phyloP scores from a whole-genome alignment of 2,329 filamentous ascomycete genomes.

The Apiospora rasikravindrae region DNA sequence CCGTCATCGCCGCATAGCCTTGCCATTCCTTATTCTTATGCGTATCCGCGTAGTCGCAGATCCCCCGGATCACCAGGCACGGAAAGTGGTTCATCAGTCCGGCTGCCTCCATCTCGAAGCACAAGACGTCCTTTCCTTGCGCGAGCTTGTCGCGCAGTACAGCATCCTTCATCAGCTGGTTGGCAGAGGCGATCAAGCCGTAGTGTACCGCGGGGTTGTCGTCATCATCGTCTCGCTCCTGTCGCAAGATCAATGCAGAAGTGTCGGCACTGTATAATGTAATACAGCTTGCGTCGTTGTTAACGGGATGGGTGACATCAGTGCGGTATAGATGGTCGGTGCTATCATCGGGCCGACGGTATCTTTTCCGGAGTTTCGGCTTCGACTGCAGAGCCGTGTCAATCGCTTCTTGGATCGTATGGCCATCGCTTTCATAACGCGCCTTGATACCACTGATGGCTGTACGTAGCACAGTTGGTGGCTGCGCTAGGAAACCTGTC shows the following conservation, averaged over 20 bases:
- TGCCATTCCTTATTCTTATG: slow-evolving; percentile 35
- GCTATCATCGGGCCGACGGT: neutral
- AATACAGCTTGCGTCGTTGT: neutral
- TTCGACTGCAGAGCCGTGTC: neutral
- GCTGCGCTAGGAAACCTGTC: slow-evolving; percentile 24
- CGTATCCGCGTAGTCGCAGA: slow-evolving; percentile 39
- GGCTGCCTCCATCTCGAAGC: slow-evolving; percentile 31
- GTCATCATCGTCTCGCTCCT: neutral
- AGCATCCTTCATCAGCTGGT: slow-evolving; percentile 27
- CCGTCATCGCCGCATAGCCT: slow-evolving; percentile 32
- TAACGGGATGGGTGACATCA: neutral
- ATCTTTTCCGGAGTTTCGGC: neutral
- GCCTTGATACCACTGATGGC: slow-evolving; percentile 26
- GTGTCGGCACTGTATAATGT: neutral
- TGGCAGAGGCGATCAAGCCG: slow-evolving; percentile 27
- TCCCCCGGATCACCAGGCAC: slow-evolving; percentile 38
- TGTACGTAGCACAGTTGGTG: slow-evolving; percentile 16
- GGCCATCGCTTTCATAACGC: neutral
- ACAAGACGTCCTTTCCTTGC: slow-evolving; percentile 21
- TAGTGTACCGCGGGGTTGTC: slow-evolving; percentile 25
- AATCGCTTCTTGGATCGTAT: slow-evolving; percentile 11
- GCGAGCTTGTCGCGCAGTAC: slow-evolving; percentile 23
- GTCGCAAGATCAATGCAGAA: neutral
- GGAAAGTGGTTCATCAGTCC: slow-evolving; percentile 39
- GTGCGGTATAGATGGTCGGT: neutral